A percentile compares a stretch with the other conserved stretches of the same genome.
These are phyloP conservation scores for Linnemannia elongata DNA, from an alignment of 192 early-diverging fungal genomes.

Conservation along the genomic window DNA sequence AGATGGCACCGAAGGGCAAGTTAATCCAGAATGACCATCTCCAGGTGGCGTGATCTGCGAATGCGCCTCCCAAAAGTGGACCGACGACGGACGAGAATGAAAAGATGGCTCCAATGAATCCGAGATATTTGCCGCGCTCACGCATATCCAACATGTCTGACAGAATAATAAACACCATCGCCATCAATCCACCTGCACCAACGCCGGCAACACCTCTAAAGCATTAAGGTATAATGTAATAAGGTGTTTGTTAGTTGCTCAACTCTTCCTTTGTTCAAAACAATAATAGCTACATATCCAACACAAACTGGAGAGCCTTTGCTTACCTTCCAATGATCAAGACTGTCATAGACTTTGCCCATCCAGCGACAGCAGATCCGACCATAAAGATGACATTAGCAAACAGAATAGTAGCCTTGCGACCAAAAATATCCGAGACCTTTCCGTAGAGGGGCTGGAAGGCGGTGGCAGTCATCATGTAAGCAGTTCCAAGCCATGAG, in stretches of 20 bases:
- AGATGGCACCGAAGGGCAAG: constrained; percentile 58
- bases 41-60: constrained; percentile 76
- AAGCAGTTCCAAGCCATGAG: constrained; percentile 87
- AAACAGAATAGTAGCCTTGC: constrained; percentile 68
- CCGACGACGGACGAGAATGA: constrained; percentile 75
- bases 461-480: constrained; percentile 80
- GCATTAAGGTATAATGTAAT: not conserved
- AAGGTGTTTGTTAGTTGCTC: not conserved
- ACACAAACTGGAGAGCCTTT: not conserved
- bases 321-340: constrained; percentile 70
- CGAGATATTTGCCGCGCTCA: constrained; percentile 75
- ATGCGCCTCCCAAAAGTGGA: constrained; percentile 77
- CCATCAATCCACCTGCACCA: constrained; percentile 77
- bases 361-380: constrained; percentile 66
- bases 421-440: constrained; percentile 88
- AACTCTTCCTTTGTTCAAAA: too few relatives aligned
- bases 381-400: constrained; percentile 68
- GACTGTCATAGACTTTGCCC: constrained; percentile 73
- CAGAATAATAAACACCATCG: constrained; percentile 77
- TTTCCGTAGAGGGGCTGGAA: constrained; percentile 77
- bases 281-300: too few relatives aligned
- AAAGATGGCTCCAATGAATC: constrained; percentile 70
- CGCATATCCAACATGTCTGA: constrained; percentile 77
- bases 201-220: constrained; percentile 67
- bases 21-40: constrained; percentile 81